Evolutionary conservation across 2,329 filamentous ascomycete species (phyloP), one percentile per base, ranked within the genome.

Genomic region (Aureobasidium sp.): DNA sequence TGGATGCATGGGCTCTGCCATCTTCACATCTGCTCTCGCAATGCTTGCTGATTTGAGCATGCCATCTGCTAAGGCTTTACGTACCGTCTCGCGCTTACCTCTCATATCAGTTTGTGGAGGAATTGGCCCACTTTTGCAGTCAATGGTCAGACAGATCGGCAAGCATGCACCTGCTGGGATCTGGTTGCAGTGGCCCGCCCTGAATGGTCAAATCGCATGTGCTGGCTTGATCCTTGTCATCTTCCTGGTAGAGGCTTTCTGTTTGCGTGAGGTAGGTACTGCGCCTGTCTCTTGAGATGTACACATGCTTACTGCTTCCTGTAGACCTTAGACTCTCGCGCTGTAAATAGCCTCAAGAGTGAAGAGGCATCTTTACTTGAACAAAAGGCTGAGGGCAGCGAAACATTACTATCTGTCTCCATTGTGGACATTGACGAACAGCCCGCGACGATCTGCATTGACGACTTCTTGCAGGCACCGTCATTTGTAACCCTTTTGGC

Each of bases 361-460:
- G 77, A 80, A 65, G 78, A 78, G 63, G 74, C 76, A 17, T 73
- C 75, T n/a, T 78, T 80, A 70, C 74, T 80, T 7, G 72, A 71
- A 47, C 71, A 71, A 63, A 65, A 64, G 9, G n/a, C 33, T 5
- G 56, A 60, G 8, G 44, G 49, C 33, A 48, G 17, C 12, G 42
- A 48, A 14, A 33, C 37, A 19, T 19, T 60, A 5, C 22, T 60
- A 5, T 39, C 44, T 8, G 47, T 60, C 0, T 60, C 56, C 19
- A 33, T 71, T 31, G 67, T 67, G 49, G 67, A 70, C 31, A 54
- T 65, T 24, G 62, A 65, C 17, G 63, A 66, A 1, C 39, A 56
- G 5, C 67, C 70, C 15, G 74, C 77, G 3, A 73, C 74, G 31
- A 78, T 79, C 63, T 73, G 72, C 60, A 75, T 79, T 63, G 67